These are phyloP conservation scores for Lactifluus rugatus DNA, from an alignment of 768 basidiomycete genomes.

Conservation along the genomic window DNA sequence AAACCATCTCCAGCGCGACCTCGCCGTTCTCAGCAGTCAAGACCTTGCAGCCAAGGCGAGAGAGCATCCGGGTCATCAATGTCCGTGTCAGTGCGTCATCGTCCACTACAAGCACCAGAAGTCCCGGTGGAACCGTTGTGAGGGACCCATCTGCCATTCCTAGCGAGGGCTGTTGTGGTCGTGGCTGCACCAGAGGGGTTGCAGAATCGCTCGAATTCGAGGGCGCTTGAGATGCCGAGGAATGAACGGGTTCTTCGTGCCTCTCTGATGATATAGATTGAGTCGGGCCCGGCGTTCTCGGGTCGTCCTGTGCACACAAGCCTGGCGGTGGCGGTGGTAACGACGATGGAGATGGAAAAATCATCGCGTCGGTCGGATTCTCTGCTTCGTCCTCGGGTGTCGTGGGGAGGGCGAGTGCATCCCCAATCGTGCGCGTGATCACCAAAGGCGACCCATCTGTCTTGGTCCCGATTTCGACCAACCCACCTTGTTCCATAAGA, in stretches of 20 bases:
- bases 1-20: slow-evolving; percentile 61
- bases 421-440: slow-evolving; percentile 36
- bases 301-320: background rate
- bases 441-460: slow-evolving; percentile 28
- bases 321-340: background rate
- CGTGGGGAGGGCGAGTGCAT: slow-evolving; percentile 12
- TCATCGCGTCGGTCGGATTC: slow-evolving; percentile 3
- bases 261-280: background rate
- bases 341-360: background rate
- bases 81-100: slow-evolving; percentile 74
- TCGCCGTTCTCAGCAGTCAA: slow-evolving; percentile 78
- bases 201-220: background rate
- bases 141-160: slow-evolving; percentile 2
- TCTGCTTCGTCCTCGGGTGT: slow-evolving; percentile 3
- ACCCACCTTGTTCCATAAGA: slow-evolving; percentile 58
- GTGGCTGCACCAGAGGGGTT: background rate
- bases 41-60: slow-evolving; percentile 72
- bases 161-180: background rate
- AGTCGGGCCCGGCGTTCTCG: background rate
- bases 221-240: background rate
- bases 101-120: slow-evolving; percentile 72
- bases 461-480: slow-evolving; percentile 46
- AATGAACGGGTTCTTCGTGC: background rate
- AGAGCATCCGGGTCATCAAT: slow-evolving; percentile 70
- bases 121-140: slow-evolving; percentile 34